phyloP scores from a whole-genome alignment of 2,329 filamentous ascomycete species.

The Colletotrichum truncatum region DNA sequence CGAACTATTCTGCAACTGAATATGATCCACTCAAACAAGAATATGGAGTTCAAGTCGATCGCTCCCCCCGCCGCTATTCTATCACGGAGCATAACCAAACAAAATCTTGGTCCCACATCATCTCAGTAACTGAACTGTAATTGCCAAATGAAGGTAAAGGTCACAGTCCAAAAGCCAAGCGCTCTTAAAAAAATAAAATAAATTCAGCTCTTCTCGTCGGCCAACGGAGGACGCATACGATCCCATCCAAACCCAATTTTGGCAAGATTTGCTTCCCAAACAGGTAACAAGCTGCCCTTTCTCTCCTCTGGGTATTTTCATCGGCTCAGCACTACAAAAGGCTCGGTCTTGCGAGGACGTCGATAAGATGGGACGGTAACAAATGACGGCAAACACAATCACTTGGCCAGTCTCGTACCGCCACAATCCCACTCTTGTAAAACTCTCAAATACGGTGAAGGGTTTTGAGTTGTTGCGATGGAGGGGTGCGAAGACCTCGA shows the following conservation, averaged over 20 bases:
- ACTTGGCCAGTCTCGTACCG: slow-evolving; percentile 14
- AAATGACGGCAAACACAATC: slow-evolving; percentile 9
- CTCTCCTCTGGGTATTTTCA: neutral
- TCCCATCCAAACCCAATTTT: neutral
- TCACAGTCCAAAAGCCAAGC: no score
- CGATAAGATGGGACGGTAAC: slow-evolving; percentile 9
- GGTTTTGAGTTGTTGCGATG: slow-evolving; percentile 30
- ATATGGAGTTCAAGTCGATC: slow-evolving; percentile 21
- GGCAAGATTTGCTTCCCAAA: neutral
- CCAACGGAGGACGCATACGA: neutral
- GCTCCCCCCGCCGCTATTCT: neutral
- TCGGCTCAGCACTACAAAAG: slow-evolving; percentile 14
- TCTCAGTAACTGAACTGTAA: no score
- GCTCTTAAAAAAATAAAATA: no score
- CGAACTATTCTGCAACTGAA: neutral
- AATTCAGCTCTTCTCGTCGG: neutral
- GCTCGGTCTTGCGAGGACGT: slow-evolving; percentile 17
- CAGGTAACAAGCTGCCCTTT: neutral
- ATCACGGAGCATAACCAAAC: slow-evolving; percentile 1
- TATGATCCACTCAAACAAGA: slow-evolving; percentile 5
- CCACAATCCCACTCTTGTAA: slow-evolving; percentile 24
- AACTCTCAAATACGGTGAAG: slow-evolving; percentile 19
- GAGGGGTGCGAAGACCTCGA: slow-evolving; percentile 22
- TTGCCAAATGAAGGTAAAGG: no score
- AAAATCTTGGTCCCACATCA: no score